phyloP scores from a whole-genome alignment of 1,284 basidiomycete genomes.

The Vanrija pseudolonga region DNA sequence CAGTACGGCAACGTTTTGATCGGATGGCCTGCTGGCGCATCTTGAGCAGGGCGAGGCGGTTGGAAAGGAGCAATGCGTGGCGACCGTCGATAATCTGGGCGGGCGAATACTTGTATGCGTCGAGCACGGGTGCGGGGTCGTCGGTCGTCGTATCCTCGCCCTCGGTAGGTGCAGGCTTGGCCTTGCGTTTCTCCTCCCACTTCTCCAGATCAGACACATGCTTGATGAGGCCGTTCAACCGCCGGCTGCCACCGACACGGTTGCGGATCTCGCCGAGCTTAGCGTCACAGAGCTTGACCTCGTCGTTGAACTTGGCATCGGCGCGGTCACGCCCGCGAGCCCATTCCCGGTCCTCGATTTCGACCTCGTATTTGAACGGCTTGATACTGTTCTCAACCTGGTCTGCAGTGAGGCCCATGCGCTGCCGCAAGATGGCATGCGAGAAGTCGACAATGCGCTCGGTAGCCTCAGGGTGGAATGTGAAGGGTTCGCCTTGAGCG shows the following conservation, averaged over 20 bases:
- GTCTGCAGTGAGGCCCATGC: slow-evolving; percentile 87
- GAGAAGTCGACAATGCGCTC: slow-evolving; percentile 88
- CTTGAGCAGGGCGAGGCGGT: slow-evolving; percentile 76
- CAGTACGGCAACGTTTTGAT: slow-evolving; percentile 78
- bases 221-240: slow-evolving; percentile 70
- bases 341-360: slow-evolving; percentile 81
- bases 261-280: slow-evolving; percentile 81
- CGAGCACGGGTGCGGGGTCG: slow-evolving; percentile 54
- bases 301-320: slow-evolving; percentile 74
- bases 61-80: slow-evolving; percentile 81
- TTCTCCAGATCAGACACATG: slow-evolving; percentile 84
- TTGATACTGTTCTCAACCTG: slow-evolving; percentile 99
- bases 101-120: slow-evolving; percentile 84
- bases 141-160: slow-evolving; percentile 49
- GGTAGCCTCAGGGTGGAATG: slow-evolving; percentile 78
- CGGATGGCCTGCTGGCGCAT: slow-evolving; percentile 77
- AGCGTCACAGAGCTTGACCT: slow-evolving; percentile 76
- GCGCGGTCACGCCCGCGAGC: slow-evolving; percentile 72
- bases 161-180: slow-evolving; percentile 3
- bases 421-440: slow-evolving; percentile 84
- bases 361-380: slow-evolving; percentile 95
- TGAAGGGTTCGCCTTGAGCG: slow-evolving; percentile 83
- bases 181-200: slow-evolving; percentile 64
- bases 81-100: slow-evolving; percentile 87
- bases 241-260: slow-evolving; percentile 77